Percentiles rank a stretch among this genome's conserved stretches.
Conservation (phyloP, 2,329 filamentous ascomycete genomes). For the Didymella arachidicola region DNA sequence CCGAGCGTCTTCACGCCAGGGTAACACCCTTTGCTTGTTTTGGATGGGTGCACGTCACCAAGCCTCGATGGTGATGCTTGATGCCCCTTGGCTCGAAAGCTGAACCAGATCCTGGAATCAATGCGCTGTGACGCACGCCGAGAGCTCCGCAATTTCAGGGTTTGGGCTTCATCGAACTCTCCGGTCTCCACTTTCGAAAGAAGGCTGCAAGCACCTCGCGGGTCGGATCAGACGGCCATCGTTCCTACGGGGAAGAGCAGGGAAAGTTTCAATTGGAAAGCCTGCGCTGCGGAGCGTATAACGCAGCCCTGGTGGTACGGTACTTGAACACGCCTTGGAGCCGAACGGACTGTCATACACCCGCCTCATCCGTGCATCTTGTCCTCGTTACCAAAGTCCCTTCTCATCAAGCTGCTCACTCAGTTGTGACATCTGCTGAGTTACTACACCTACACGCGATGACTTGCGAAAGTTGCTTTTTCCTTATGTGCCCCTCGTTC, state of each 20-base stretch:
- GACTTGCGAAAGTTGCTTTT: not conserved
- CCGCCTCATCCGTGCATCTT: too few relatives aligned
- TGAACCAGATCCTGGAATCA: constrained; percentile 25
- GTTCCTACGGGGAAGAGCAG: constrained; percentile 7
- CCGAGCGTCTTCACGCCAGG: constrained; percentile 3
- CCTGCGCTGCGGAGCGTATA: not conserved
- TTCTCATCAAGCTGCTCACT: not conserved
- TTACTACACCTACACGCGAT: not conserved
- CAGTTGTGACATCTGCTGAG: not conserved
- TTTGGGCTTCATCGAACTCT: constrained; percentile 6
- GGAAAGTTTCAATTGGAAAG: not conserved
- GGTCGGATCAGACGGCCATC: constrained; percentile 23
- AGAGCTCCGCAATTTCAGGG: constrained; percentile 18
- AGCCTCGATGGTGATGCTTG: constrained; percentile 38
- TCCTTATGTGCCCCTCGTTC: not conserved
- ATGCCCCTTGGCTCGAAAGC: constrained; percentile 30
- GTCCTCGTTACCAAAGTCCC: not conserved
- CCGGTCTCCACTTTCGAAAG: constrained; percentile 19
- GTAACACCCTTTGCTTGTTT: constrained; percentile 13
- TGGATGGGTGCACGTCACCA: constrained; percentile 34
- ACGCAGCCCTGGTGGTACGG: not conserved
- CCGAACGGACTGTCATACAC: not conserved
- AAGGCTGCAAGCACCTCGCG: constrained; percentile 16
- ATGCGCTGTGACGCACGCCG: constrained; percentile 25
- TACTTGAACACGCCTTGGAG: not conserved